Evolutionary conservation across 202 grass and related monocot species (phyloP), one percentile per base, ranked within the genome.

Genomic region (Hordeum pubiflorum): DNA sequence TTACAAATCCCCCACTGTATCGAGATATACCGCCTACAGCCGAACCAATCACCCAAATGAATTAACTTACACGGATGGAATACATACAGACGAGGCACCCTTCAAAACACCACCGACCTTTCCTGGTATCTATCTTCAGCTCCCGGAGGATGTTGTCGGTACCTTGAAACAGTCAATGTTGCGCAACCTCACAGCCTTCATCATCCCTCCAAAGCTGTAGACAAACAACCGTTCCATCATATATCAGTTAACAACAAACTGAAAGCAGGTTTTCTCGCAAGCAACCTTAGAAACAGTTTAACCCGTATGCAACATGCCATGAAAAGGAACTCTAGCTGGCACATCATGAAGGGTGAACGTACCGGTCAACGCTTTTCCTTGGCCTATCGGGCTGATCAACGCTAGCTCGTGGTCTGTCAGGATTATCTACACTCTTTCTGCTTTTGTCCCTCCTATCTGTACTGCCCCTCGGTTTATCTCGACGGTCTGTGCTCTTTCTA

Each of bases 111-210:
- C 61, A 58, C 91, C 84, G 82, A 88, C 87, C 80, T 79, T 91
- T 74, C 37, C 67, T 31, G 61, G 46, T 50, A 50, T 50, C 61
- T 72, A 60, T 48, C 38, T 66, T 92, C 86, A 97, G 83, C 81
- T 71, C 69, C 89, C 87, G 44, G 94, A 89, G 76, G 88, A 57
- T 8, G 86, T 50, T 50, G 46, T 62, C 33, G 86, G 86, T 44
- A 92, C 88, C 60, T 89, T 94, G 70, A 98, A 98, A 93, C 95
- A 98, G 60, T 98, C 92, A 9, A 98, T 89, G 69, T 94, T 97
- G 74, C 94, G 90, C 64, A 97, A 78, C 55, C 84, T 86, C 18
- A 98, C 92, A 2, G 90, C 91, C 60, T 91, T 94, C 78, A 98
- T 98, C 88, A 98, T 89, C 72, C 85, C 92, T 78, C 94, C 94